Evolutionary conservation across 352 stramenopile genomes (phyloP).

Genomic region (Albugo laibachii): DNA sequence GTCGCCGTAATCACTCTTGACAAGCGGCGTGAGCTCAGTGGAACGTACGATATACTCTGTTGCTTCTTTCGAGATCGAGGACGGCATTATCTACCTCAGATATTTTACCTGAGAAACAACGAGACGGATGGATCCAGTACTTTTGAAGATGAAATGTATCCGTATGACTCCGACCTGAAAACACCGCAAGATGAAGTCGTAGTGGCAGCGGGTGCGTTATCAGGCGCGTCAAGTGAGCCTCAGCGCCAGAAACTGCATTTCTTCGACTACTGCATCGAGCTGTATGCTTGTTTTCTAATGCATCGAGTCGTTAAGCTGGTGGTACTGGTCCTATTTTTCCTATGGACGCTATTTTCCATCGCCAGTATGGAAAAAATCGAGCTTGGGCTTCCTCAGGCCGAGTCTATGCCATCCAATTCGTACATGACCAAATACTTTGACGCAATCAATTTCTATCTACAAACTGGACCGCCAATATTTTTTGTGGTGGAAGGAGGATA

Average conservation of each 20-base stretch:
- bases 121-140: neutral
- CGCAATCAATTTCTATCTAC: conserved; percentile 24
- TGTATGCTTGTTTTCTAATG: conserved; percentile 21
- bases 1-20: conserved; percentile 36
- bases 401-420: conserved; percentile 32
- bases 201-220: conserved; percentile 13
- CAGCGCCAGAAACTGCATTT: conserved; percentile 13
- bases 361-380: conserved; percentile 25
- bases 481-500: conserved; percentile 51
- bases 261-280: conserved; percentile 18
- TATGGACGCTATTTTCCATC: conserved; percentile 26
- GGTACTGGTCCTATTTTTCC: conserved; percentile 28
- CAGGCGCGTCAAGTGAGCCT: conserved; percentile 12
- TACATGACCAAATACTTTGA: conserved; percentile 37
- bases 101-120: neutral
- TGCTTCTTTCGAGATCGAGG: conserved; percentile 7
- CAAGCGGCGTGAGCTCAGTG: conserved; percentile 39
- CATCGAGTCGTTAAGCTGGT: conserved; percentile 28
- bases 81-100: neutral
- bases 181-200: conserved; percentile 7
- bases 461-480: conserved; percentile 28
- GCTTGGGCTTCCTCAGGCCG: conserved; percentile 24
- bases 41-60: conserved; percentile 35
- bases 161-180: conserved; percentile 6
- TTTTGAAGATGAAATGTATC: neutral